Evolutionary conservation across 345 rosid genomes (phyloP), one percentile per base, ranked within the genome.

Genomic region (Trapa incisa): DNA sequence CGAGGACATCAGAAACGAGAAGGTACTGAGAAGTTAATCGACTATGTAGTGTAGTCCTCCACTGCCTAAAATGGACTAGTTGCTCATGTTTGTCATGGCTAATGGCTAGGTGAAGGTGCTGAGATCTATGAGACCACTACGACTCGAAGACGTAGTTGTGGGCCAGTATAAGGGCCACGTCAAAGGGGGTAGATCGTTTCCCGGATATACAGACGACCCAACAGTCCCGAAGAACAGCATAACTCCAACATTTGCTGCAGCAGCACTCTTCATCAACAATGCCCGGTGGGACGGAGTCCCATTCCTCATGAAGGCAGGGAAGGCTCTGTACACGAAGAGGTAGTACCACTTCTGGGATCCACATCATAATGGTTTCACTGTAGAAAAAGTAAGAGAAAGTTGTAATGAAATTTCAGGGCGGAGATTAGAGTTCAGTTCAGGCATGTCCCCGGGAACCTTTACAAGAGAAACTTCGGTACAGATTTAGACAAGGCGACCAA

Each of bases 281-380:
- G 96, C 91, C 22, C 75, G 98, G 72, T 93, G 98, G 98, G 98
- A 93, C 45, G 97, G 97, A 22, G 98, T 93, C 64, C 94, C 97
- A 47, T 93, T 93, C 74, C 83, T 90, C 45, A 88, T 88, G 97
- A 93, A 88, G 83, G 96, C 97, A 0, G 97, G 94, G 54, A 93
- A 93, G 78, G 97, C 96, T 74, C 92, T 90, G 17, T 89, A 90
- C 72, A 88, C 89, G 0, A 85, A 71, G 80, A 75, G 89, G 92
- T 89, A 70, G 7, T 69, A 39, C 47, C 39, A 61, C 32, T 14
- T 37, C 16, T 17, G 17, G 43, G 7, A 41, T 41, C 7, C 6
- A 41, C 43, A 41, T 41, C 43, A 3, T 4, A 2, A 8, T 41
- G 43, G 43, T 41, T 41, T 4, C 43, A 41, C 7, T 4, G 7